These are phyloP conservation scores for Camptophora hylomeconis DNA, from an alignment of 2,329 filamentous ascomycete genomes.

Conservation along the genomic window DNA sequence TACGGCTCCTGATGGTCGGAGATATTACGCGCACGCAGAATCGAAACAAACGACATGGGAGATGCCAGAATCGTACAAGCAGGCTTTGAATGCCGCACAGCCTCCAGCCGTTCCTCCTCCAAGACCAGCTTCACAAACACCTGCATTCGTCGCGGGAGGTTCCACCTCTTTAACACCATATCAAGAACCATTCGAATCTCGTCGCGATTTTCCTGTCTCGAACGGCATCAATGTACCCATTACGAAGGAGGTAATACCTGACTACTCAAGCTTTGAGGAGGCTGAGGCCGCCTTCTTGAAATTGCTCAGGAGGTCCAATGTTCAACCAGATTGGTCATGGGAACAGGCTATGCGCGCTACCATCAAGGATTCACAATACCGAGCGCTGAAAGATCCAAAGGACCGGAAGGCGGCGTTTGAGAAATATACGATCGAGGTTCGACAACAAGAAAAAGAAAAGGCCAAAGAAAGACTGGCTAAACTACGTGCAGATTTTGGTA, in stretches of 20 bases:
- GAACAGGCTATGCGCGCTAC: conserved; percentile 74
- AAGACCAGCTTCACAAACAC: conserved; percentile 31
- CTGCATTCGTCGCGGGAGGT: conserved; percentile 49
- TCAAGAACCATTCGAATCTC: conserved; percentile 35
- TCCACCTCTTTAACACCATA: conserved; percentile 28
- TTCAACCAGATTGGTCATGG: conserved; percentile 88
- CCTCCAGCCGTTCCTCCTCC: conserved; percentile 25
- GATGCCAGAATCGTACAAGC: conserved; percentile 73
- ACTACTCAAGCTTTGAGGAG: conserved; percentile 69
- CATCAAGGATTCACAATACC: conserved; percentile 83
- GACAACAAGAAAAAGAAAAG: conserved; percentile 83
- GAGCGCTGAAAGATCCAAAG: conserved; percentile 81
- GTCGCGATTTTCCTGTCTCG: conserved; percentile 29
- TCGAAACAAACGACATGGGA: conserved; percentile 90
- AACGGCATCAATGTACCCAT: conserved; percentile 28
- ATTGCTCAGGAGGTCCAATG: conserved; percentile 68
- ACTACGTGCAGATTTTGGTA: conserved; percentile 83
- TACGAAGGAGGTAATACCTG: conserved; percentile 48
- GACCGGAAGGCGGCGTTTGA: conserved; percentile 85
- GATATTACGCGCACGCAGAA: conserved; percentile 93
- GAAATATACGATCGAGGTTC: conserved; percentile 83
- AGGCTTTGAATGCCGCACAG: conserved; percentile 49
- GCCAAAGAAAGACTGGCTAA: conserved; percentile 88
- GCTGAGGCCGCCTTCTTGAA: conserved; percentile 90
- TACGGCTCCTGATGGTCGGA: conserved; percentile 68